Conservation (phyloP, 1,139 yeast genomes). For the Yamadazyma spencermartinsiae region DNA sequence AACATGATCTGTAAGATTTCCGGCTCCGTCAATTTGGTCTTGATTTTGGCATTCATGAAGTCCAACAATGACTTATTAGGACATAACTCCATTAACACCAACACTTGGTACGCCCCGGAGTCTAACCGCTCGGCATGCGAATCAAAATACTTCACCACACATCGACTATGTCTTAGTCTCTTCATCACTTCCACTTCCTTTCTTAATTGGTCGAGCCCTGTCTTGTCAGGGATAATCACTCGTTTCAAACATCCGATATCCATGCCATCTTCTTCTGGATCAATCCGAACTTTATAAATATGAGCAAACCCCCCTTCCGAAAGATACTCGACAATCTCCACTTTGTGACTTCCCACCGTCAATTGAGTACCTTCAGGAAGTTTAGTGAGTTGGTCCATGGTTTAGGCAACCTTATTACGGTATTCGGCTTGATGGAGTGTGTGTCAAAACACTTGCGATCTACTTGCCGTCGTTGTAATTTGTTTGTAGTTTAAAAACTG, state of each 20-base stretch:
- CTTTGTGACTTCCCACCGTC: conserved; percentile 45
- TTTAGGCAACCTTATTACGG: conserved; percentile 1
- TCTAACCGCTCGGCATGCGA: conserved; percentile 71
- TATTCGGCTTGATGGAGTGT: too few relatives aligned
- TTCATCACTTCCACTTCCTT: conserved; percentile 86
- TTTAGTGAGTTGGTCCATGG: conserved; percentile 31
- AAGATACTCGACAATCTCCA: conserved; percentile 36
- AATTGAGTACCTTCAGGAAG: conserved; percentile 43
- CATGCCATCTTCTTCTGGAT: conserved; percentile 34
- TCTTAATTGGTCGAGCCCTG: conserved; percentile 61
- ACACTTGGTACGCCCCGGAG: conserved; percentile 64
- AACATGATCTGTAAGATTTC: conserved; percentile 68
- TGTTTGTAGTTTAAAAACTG: too few relatives aligned
- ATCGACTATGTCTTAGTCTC: conserved; percentile 52
- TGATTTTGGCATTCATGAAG: conserved; percentile 69
- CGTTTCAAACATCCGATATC: conserved; percentile 68
- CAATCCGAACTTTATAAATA: conserved; percentile 59
- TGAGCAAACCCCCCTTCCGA: conserved; percentile 55
- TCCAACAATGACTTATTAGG: conserved; percentile 71
- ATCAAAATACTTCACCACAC: conserved; percentile 69
- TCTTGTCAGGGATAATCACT: conserved; percentile 71
- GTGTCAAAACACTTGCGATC: too few relatives aligned
- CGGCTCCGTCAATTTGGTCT: conserved; percentile 58
- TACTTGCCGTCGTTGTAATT: too few relatives aligned
- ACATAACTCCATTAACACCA: conserved; percentile 77